Evolutionary conservation across 148 eudicot species (phyloP), one percentile per base, ranked within the genome.

Genomic region (Cornus suecica): DNA sequence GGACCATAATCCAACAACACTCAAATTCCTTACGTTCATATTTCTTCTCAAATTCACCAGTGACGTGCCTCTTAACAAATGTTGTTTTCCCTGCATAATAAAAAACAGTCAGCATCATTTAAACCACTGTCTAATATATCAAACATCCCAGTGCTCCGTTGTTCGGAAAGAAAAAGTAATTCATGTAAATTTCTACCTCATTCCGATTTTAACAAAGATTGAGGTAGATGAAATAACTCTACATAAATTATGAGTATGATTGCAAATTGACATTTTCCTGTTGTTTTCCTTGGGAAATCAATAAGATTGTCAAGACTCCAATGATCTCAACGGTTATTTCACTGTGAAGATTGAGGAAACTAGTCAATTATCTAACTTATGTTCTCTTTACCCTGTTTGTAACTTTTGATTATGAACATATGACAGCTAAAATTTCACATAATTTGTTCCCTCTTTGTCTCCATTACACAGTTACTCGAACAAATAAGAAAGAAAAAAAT

Each of bases 1-100:
- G 20, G 20, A 48, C 54, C 54, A 13, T 16, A 48, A 48, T 7
- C 0, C 3, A 13, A 16, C 54, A 48, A 9, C 29, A 31, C 51
- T 28, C 4, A 28, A 72, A 61, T 48, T n/a, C 24, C 51, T 69
- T 77, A 77, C 74, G 79, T 27, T 76, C 79, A 13, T 76, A 76
- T 42, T 68, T 76, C 73, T 69, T 76, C 58, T 76, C 73, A 76
- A 76, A 76, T 68, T 69, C 79, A 28, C 79, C 73, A 4, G 73
- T 76, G 15, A 68, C 54, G 61, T 58, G 74, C 32, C 74, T 77
- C 58, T 69, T 77, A 64, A 77, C 67, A 7, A 69, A 69, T 10
- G 79, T 60, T 7, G 79, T 70, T 48, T 70, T 69, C 45, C 74
- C 79, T 70, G 32, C 25, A 37, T 10, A 30, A 76, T 32, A 5